These are phyloP conservation scores for Candida smagusa DNA, from an alignment of 1,139 yeast genomes.

Conservation along the genomic window DNA sequence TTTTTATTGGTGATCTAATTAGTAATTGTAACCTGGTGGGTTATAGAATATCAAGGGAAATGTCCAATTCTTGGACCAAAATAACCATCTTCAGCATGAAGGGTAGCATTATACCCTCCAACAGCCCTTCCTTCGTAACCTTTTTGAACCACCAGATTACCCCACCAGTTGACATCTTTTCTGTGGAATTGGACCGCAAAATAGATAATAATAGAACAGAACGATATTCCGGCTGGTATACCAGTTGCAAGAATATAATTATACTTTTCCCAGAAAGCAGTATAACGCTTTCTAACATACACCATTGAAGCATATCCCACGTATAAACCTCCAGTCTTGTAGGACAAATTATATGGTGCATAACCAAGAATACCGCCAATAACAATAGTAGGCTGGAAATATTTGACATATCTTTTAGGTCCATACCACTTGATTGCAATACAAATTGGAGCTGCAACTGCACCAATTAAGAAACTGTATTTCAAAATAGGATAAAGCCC, in stretches of 20 bases:
- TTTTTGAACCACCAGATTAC: conserved; percentile 11
- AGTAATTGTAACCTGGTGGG: too few species aligned
- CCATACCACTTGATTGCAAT: conserved; percentile 22
- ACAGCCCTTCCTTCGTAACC: conserved; percentile 13
- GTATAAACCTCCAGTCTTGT: conserved; percentile 16
- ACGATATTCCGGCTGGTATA: conserved; percentile 18
- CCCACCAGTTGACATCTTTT: conserved; percentile 16
- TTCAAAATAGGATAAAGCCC: conserved; percentile 32
- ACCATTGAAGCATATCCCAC: conserved; percentile 15
- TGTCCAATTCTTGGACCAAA: conserved; percentile 15
- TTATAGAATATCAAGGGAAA: conserved; percentile 7
- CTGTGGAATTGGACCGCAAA: conserved; percentile 18
- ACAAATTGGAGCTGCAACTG: conserved; percentile 25
- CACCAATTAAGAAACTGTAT: conserved; percentile 33
- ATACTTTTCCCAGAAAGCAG: conserved; percentile 19
- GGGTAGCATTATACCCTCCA: conserved; percentile 10
- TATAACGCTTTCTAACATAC: conserved; percentile 13
- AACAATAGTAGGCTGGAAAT: conserved; percentile 18
- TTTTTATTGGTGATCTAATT: too few species aligned
- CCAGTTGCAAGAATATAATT: conserved; percentile 17
- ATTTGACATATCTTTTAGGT: conserved; percentile 10
- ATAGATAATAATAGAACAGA: conserved; percentile 15
- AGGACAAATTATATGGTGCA: conserved; percentile 16
- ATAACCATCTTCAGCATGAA: conserved; percentile 14
- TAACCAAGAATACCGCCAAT: conserved; percentile 15